A percentile compares a stretch with the other conserved stretches of the same genome.
Evolutionary conservation across 257 asterid species (phyloP).

Genomic region (Ehretia macrophylla): DNA sequence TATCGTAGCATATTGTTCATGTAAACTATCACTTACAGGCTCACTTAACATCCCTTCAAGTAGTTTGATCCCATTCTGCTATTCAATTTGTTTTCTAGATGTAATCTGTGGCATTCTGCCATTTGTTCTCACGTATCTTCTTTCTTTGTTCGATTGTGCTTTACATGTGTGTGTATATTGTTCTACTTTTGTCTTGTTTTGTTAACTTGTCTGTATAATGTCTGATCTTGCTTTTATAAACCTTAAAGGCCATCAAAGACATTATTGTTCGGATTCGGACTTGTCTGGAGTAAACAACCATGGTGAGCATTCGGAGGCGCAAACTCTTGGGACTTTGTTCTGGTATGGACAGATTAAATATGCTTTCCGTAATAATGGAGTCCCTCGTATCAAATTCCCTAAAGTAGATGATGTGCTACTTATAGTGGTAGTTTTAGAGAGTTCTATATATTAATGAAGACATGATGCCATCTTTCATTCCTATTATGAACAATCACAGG

Average conservation of each 20-base stretch:
- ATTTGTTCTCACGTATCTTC: neutral
- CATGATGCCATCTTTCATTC: neutral
- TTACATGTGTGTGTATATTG: neutral
- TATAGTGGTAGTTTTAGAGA: too few relatives aligned
- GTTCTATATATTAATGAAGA: neutral
- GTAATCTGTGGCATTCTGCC: neutral
- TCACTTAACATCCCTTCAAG: neutral
- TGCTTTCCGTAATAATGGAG: neutral
- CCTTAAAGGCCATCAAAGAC: conserved; percentile 7
- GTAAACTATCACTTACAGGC: neutral
- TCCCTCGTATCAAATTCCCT: neutral
- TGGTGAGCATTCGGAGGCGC: conserved; percentile 97
- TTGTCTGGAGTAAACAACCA: conserved; percentile 32
- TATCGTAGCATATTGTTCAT: neutral
- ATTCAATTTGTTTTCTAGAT: neutral
- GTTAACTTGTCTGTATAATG: neutral
- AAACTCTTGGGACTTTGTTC: conserved; percentile 57
- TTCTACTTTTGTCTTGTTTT: neutral
- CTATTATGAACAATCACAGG: conserved; percentile 30
- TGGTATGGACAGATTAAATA: conserved; percentile 38
- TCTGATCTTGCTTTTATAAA: neutral
- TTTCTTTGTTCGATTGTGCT: neutral
- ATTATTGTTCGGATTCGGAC: conserved; percentile 6
- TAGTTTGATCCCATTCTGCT: neutral
- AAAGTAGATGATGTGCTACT: neutral